Conservation (phyloP, 192 early-diverging fungal species). For the Mortierella claussenii region DNA sequence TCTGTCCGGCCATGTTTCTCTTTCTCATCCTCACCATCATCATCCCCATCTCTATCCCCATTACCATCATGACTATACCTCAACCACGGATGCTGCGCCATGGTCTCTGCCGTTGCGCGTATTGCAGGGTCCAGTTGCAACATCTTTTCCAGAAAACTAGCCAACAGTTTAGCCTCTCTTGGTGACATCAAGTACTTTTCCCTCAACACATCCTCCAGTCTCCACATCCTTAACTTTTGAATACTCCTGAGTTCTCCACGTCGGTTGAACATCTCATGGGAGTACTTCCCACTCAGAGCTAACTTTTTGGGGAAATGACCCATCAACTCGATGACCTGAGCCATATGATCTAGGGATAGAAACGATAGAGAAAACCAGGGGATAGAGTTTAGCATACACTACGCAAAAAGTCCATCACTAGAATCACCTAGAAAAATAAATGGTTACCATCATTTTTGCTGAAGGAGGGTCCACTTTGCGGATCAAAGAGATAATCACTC, state of each 20-base stretch:
- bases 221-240: constrained; percentile 84
- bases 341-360: constrained; percentile 85
- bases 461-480: constrained; percentile 82
- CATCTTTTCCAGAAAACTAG: constrained; percentile 89
- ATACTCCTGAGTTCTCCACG: constrained; percentile 91
- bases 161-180: constrained; percentile 77
- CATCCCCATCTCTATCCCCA: neutral
- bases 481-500: constrained; percentile 96
- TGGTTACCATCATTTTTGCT: constrained; percentile 84
- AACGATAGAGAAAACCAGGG: too few relatives aligned
- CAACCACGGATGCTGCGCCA: constrained; percentile 71
- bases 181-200: constrained; percentile 88
- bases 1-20: neutral
- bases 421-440: neutral
- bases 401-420: too few relatives aligned
- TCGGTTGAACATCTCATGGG: constrained; percentile 88
- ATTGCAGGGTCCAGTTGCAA: constrained; percentile 67
- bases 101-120: constrained; percentile 64
- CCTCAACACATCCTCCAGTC: constrained; percentile 81
- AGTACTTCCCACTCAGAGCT: constrained; percentile 86
- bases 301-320: constrained; percentile 86
- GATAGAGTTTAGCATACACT: too few relatives aligned
- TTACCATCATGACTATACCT: neutral
- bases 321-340: constrained; percentile 94
- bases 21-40: neutral